These are phyloP conservation scores for Colletotrichum sp. DNA, from an alignment of 2,329 filamentous ascomycete species.

Conservation along the genomic window DNA sequence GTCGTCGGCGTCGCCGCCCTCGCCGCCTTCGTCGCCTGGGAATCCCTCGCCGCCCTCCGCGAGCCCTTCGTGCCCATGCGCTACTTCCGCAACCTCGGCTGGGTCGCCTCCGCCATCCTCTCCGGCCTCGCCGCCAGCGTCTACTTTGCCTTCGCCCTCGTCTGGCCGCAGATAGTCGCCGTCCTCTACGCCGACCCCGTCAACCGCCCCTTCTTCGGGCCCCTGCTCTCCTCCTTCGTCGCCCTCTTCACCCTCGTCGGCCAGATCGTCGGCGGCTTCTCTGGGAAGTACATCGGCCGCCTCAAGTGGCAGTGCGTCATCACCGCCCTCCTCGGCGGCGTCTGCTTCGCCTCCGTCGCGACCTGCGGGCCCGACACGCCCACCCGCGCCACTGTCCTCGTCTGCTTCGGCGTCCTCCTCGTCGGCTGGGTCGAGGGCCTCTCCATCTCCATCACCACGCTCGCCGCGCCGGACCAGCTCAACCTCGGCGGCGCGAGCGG, in stretches of 20 bases:
- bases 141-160: conserved; percentile 41
- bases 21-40: conserved; percentile 30
- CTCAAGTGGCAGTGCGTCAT: conserved; percentile 37
- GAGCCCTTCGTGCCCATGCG: conserved; percentile 41
- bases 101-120: conserved; percentile 34
- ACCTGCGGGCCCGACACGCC: conserved; percentile 31
- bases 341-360: conserved; percentile 34
- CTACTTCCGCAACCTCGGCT: conserved; percentile 36
- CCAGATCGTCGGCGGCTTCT: conserved; percentile 29
- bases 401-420: conserved; percentile 36
- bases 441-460: conserved; percentile 37
- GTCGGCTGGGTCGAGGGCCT: conserved; percentile 40
- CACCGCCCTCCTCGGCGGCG: conserved; percentile 29
- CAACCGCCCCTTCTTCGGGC: conserved; percentile 24
- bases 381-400: conserved; percentile 29
- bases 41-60: conserved; percentile 28
- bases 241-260: conserved; percentile 32
- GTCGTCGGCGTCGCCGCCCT: conserved; percentile 29
- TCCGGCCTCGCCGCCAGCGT: conserved; percentile 39
- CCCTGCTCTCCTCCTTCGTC: conserved; percentile 31
- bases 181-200: conserved; percentile 32
- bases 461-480: conserved; percentile 36
- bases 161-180: conserved; percentile 39
- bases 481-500: conserved; percentile 39
- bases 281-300: conserved; percentile 30